phyloP scores from a whole-genome alignment of 371 early-diverging fungal species.

The Rhizomucor pusillus region DNA sequence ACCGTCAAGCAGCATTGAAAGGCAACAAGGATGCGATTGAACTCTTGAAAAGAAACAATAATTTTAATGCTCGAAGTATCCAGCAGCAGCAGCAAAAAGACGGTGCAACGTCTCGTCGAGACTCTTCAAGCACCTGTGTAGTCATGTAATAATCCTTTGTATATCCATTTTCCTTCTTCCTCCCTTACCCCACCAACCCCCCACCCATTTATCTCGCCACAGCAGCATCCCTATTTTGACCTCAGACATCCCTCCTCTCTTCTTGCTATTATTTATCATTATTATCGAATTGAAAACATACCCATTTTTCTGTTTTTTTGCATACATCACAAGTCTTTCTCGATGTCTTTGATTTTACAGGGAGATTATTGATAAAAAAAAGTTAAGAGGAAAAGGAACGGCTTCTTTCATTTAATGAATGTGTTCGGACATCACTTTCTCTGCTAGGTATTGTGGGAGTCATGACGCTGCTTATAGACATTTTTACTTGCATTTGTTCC shows the following conservation, averaged over 20 bases:
- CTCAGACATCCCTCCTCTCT: too few relatives aligned
- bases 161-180: neutral
- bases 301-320: too few relatives aligned
- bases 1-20: constrained; percentile 21
- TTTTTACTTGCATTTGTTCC: too few relatives aligned
- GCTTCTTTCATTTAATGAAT: neutral
- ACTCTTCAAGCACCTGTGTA: neutral
- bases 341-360: neutral
- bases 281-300: too few relatives aligned
- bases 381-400: neutral
- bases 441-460: constrained; percentile 7
- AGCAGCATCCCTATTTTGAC: too few relatives aligned
- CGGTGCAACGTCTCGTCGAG: too few relatives aligned
- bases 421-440: constrained; percentile 28
- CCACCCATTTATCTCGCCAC: too few relatives aligned
- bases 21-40: constrained; percentile 19
- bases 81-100: constrained; percentile 1
- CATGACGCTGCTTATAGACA: neutral
- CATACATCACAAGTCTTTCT: too few relatives aligned
- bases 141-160: neutral
- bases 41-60: constrained; percentile 3
- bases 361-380: neutral
- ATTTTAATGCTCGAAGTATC: neutral
- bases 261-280: too few relatives aligned
- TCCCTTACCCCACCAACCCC: too few relatives aligned